Base-by-base conservation (phyloP, 441 rosid species). In the Bruguiera hainesii region DNA sequence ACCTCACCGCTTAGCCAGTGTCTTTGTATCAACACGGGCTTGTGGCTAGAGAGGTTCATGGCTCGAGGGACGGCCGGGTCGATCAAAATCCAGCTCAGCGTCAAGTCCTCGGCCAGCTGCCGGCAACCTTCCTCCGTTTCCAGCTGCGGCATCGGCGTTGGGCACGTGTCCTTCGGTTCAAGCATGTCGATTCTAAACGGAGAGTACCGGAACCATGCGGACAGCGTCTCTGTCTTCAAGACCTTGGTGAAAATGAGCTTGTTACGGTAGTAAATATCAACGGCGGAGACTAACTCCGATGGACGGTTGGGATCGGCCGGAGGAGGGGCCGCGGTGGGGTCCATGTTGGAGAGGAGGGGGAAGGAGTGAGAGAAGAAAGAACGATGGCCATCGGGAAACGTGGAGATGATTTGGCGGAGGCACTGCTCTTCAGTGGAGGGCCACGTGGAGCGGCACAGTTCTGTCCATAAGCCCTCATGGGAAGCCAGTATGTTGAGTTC, bases 1-100 rank as follows among this genome's bases (percentile, higher is more conserved):
- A 84, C 82, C 51, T 89, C 94, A 16, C 91, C 87, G 81, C 81
- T 86, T 62, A 87, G 71, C 94, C 96, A 91, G 75, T 84, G 91
- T 46, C 82, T 76, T 28, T 83, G 78, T n/a, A 91, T 89, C 13
- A 69, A 64, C 60, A 89, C 90, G 39, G 96, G 80, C 53, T 65
- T 78, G 56, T 81, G 76, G 71, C 88, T 85, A 42, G 98, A 89
- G 0, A 91, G 42, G 71, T 89, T 84, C 84, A 81, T 72, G 52
- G 88, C 85, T 49, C 85, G 83, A 71, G 72, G 52, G 6, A 86
- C 81, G 31, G 26, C 28, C 4, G 84, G 87, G 68, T 91, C 94
- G 42, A 87, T 73, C 67, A 89, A 50, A 64, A 91, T 79, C 97
- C 97, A 91, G 71, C 89, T 91, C 76, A 91, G 63, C 48, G 83